These are phyloP conservation scores for Aspergillus sp. DNA, from an alignment of 2,329 filamentous ascomycete genomes.

Conservation along the genomic window DNA sequence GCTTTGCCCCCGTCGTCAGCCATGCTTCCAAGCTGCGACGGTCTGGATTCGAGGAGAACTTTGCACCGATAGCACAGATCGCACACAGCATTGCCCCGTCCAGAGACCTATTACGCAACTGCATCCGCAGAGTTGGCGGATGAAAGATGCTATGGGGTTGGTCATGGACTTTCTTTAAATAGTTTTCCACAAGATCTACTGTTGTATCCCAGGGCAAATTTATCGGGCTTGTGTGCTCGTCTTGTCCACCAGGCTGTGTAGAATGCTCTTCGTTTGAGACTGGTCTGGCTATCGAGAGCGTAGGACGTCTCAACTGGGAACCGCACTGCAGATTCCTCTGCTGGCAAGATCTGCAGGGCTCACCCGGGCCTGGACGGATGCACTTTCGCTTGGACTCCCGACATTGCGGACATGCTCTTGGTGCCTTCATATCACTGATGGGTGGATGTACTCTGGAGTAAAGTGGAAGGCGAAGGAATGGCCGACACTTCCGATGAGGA, in stretches of 20 bases:
- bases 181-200: not conserved
- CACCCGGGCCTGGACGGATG: not conserved
- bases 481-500: too few relatives aligned
- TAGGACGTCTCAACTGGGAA: too few relatives aligned
- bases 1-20: not conserved
- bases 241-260: too few relatives aligned
- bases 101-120: not conserved
- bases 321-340: not conserved
- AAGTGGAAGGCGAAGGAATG: too few relatives aligned
- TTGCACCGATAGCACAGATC: slow-evolving; percentile 1
- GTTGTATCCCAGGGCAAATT: not conserved
- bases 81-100: not conserved
- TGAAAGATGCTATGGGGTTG: slow-evolving; percentile 10
- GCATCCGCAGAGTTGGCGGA: not conserved
- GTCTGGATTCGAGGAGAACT: not conserved
- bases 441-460: too few relatives aligned
- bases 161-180: slow-evolving; percentile 8
- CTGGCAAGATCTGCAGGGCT: not conserved
- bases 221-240: too few relatives aligned
- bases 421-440: too few relatives aligned
- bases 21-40: not conserved
- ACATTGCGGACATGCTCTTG: slow-evolving; percentile 1
- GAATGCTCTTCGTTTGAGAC: too few relatives aligned
- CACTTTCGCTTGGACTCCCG: slow-evolving; percentile 1
- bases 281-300: too few relatives aligned